Evolutionary conservation across 331 rosid species (phyloP), one percentile per base, ranked within the genome.

Genomic region (Phaseolus coccineus): DNA sequence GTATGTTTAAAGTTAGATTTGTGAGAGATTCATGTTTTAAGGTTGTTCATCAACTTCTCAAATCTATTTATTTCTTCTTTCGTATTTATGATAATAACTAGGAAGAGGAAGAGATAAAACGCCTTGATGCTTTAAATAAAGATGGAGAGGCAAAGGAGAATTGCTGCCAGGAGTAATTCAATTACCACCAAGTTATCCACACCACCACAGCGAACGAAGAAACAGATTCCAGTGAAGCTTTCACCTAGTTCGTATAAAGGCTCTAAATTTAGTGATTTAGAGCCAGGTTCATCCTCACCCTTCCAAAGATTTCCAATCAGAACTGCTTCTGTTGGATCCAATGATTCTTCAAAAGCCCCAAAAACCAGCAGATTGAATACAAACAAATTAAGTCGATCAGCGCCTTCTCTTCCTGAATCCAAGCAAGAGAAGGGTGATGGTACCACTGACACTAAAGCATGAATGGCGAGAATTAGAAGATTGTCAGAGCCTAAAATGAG

Each of bases 101-200:
- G 99, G 97, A 96, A 80, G 96, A 83, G 69, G 97, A 88, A 79
- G 96, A 90, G 74, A 58, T 80, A 53, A 96, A 88, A 84, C 90
- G 99, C 19, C 55, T 93, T 14, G 93, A 96, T 40, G 91, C 96
- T 79, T 80, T 96, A 74, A 19, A 19, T 19, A 19, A 96, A 91
- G 87, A 87, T 85, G 52, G 89, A 93, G 85, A 93, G 99, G 86
- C 94, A 96, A 79, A 93, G 87, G 88, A 96, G 99, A 89, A 96
- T 93, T 84, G 93, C 97, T 71, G 89, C 97, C 55, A 88, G 93
- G 90, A 92, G 91, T 16, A 70, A 85, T 81, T 69, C 86, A 71
- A 51, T 31, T 56, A 58, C 87, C 56, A 76, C 87, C 37, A 83
- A 83, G 62, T 78, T 90, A 78, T 74, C 87, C 48, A 39, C 86